Evolutionary conservation across 2,329 filamentous ascomycete species (phyloP), one percentile per base, ranked within the genome.

Genomic region (Aureobasidium sp.): DNA sequence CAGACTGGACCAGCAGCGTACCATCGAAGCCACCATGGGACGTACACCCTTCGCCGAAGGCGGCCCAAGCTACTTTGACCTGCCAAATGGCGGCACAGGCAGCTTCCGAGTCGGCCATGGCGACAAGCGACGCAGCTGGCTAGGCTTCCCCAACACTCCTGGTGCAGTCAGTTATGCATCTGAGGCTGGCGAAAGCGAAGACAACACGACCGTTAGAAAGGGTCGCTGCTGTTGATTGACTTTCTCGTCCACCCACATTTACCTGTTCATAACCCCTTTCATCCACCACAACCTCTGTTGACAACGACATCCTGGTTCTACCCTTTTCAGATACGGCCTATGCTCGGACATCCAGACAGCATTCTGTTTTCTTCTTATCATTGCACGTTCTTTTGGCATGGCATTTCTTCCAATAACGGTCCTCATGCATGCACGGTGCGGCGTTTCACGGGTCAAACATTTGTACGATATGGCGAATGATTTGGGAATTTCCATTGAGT

Each of bases 51-150:
- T 77, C 0, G 69, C 57, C 29, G 67, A 70, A 44, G 69, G 67
- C 36, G 59, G 50, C 13, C 44, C 16, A n/a, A 47, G 42, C 30
- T 78, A 82, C 66, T 81, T 81, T 63, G 81, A 83, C 61, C 72
- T 50, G 68, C 74, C 69, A 64, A 75, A 71, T 67, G 75, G 77
- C 36, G 76, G 76, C 0, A 80, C 77, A 42, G 83, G 84, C 0
- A 87, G 83, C 69, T 87, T 88, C 67, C 76, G 84, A 34, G 66
- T 85, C 5, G 81, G 81, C 1, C 68, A 76, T 59, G 82, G 81
- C 1, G 84, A 87, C 70, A 87, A 87, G 74, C 76, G 86, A 66
- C 77, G 83, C 65, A 87, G 85, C 70, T 89, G 86, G 86, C 73
- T 88, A 53, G 83, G 84, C 29, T 60, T 63, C 11, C 55, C 62